Conservation (phyloP, 352 stramenopile species). For the Sclerospora graminicola region DNA sequence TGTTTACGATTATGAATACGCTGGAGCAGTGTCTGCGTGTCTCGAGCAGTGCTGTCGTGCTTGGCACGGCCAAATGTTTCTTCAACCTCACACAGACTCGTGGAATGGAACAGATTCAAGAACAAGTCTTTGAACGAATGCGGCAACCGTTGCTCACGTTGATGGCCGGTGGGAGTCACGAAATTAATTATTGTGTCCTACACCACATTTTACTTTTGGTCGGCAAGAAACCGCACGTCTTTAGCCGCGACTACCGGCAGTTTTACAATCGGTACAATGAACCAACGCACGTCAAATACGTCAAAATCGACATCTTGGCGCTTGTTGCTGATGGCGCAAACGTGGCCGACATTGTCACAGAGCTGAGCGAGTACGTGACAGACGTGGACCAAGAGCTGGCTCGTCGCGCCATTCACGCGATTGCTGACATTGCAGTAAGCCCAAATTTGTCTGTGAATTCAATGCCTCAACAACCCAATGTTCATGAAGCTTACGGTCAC, state of each 20-base stretch:
- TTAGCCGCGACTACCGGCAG: slow-evolving; percentile 96
- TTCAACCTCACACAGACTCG: slow-evolving; percentile 88
- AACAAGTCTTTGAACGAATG: slow-evolving; percentile 86
- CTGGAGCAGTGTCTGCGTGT: slow-evolving; percentile 92
- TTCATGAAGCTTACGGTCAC: slow-evolving; percentile 53
- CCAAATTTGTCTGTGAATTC: slow-evolving; percentile 50
- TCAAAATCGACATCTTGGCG: slow-evolving; percentile 96
- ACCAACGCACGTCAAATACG: slow-evolving; percentile 95
- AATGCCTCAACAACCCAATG: slow-evolving; percentile 32
- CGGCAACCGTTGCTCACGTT: slow-evolving; percentile 96
- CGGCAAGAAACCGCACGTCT: slow-evolving; percentile 90
- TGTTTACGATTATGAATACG: slow-evolving; percentile 98
- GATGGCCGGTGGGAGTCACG: slow-evolving; percentile 89
- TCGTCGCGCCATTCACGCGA: slow-evolving; percentile 87
- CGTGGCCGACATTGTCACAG: slow-evolving; percentile 93
- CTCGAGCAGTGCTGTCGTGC: slow-evolving; percentile 92
- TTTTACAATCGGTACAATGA: slow-evolving; percentile 98
- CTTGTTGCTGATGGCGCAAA: slow-evolving; percentile 90
- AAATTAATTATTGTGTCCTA: slow-evolving; percentile 93
- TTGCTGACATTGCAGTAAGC: slow-evolving; percentile 88
- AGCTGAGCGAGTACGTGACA: slow-evolving; percentile 96
- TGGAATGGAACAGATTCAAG: slow-evolving; percentile 82
- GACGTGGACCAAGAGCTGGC: slow-evolving; percentile 91
- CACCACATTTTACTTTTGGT: slow-evolving; percentile 96
- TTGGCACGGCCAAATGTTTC: slow-evolving; percentile 96